A percentile compares a stretch with the other conserved stretches of the same genome.
phyloP scores from a whole-genome alignment of 345 rosid genomes.

The Eucalyptus sp. region DNA sequence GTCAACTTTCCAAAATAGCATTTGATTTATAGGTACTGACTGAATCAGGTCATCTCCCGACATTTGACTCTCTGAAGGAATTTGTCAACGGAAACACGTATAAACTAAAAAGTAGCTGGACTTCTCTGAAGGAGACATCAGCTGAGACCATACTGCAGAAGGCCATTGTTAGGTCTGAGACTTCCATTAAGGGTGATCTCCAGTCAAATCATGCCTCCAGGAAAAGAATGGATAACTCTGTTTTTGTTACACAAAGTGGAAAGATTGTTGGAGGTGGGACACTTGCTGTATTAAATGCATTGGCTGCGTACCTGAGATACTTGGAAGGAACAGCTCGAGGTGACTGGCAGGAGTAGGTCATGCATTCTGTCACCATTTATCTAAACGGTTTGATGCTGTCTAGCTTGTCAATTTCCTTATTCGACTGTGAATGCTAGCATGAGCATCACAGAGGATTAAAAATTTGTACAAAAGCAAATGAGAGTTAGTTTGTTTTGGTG shows the following conservation, averaged over 20 bases:
- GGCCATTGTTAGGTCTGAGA: constrained; percentile 11
- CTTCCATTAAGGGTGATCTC: background rate
- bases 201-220: background rate
- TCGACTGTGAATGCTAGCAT: background rate
- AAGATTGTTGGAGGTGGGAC: constrained; percentile 72
- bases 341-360: constrained; percentile 90
- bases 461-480: background rate
- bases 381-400: background rate
- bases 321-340: constrained; percentile 79
- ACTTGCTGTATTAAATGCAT: constrained; percentile 37
- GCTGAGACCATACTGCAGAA: constrained; percentile 34
- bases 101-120: constrained; percentile 34
- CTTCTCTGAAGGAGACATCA: constrained; percentile 29
- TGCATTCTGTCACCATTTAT: background rate
- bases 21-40: background rate
- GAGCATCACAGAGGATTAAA: background rate
- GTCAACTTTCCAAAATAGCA: background rate
- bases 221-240: constrained; percentile 39
- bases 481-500: background rate
- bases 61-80: constrained; percentile 47
- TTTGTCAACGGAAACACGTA: constrained; percentile 25
- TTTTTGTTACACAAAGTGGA: constrained; percentile 41
- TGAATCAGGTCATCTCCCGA: constrained; percentile 61
- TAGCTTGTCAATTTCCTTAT: background rate
- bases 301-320: constrained; percentile 79